These are phyloP conservation scores for Mucor sp. DNA, from an alignment of 371 early-diverging fungal genomes.

Conservation along the genomic window DNA sequence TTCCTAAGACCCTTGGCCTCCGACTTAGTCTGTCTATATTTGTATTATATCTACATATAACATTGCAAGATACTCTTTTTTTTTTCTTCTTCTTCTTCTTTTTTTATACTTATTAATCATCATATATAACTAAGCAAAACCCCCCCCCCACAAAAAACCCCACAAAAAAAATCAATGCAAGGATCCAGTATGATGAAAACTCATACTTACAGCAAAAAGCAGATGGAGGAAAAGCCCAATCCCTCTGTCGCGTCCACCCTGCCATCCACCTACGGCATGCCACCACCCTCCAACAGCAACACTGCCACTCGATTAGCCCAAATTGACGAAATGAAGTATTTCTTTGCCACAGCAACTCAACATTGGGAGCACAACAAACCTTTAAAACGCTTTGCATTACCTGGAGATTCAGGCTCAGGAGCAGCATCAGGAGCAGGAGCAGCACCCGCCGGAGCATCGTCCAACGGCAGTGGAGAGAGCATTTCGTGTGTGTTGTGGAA, in stretches of 20 bases:
- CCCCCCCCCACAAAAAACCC: too few species aligned
- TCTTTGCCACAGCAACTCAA: constrained; percentile 61
- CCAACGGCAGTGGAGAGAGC: constrained; percentile 61
- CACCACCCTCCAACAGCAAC: constrained; percentile 29
- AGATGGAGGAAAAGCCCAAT: constrained; percentile 8
- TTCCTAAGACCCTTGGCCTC: too few species aligned
- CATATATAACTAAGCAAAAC: background rate
- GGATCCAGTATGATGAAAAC: constrained; percentile 21
- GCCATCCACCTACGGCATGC: constrained; percentile 17
- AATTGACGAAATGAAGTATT: constrained; percentile 61
- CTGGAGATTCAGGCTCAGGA: constrained; percentile 36
- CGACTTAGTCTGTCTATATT: too few species aligned
- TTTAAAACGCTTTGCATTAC: constrained; percentile 74
- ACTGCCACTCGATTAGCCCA: constrained; percentile 32
- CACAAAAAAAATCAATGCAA: constrained; percentile 12
- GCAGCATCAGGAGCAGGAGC: background rate
- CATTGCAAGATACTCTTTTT: background rate
- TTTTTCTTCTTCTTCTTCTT: constrained; percentile 7
- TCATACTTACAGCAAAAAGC: constrained; percentile 23
- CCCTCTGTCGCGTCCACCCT: constrained; percentile 2
- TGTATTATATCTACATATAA: background rate
- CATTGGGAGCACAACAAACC: constrained; percentile 57
- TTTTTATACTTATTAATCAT: background rate
- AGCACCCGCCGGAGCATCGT: background rate
- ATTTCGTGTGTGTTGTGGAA: constrained; percentile 94